Conservation (phyloP, 2,329 filamentous ascomycete species). For the Sclerotinia trifoliorum region DNA sequence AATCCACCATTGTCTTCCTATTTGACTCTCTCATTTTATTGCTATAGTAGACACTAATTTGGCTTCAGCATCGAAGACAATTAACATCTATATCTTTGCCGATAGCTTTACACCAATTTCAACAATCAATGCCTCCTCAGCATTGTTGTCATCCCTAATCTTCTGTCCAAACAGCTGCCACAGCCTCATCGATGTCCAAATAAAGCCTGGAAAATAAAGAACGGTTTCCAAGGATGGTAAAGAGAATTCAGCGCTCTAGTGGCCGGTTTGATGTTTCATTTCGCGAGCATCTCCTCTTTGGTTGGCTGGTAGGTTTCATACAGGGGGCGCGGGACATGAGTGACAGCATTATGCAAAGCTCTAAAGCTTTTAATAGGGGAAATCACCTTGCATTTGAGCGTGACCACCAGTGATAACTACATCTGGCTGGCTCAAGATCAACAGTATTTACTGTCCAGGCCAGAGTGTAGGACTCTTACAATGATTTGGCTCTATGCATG, state of each 20-base stretch:
- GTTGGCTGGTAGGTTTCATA: too few relatives aligned
- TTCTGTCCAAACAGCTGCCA: too few relatives aligned
- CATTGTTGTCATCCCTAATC: too few relatives aligned
- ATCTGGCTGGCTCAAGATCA: not conserved
- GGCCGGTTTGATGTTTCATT: not conserved
- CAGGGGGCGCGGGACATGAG: not conserved
- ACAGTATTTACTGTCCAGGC: not conserved
- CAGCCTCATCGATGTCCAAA: fast-evolving
- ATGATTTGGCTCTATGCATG: not conserved
- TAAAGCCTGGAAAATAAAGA: not conserved
- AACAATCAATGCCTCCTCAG: not conserved
- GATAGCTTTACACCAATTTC: too few relatives aligned
- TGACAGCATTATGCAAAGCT: not conserved
- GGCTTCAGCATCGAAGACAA: not conserved
- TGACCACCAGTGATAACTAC: not conserved
- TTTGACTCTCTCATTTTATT: too few relatives aligned
- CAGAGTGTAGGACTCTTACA: too few relatives aligned
- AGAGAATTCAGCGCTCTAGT: too few relatives aligned
- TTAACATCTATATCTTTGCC: not conserved
- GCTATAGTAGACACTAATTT: not conserved
- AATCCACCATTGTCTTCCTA: too few relatives aligned
- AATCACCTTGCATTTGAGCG: not conserved
- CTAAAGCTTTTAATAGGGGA: not conserved
- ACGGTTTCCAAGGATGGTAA: not conserved
- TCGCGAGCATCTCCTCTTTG: not conserved